phyloP scores from a whole-genome alignment of 306 rosid species.

The Prunus mira region DNA sequence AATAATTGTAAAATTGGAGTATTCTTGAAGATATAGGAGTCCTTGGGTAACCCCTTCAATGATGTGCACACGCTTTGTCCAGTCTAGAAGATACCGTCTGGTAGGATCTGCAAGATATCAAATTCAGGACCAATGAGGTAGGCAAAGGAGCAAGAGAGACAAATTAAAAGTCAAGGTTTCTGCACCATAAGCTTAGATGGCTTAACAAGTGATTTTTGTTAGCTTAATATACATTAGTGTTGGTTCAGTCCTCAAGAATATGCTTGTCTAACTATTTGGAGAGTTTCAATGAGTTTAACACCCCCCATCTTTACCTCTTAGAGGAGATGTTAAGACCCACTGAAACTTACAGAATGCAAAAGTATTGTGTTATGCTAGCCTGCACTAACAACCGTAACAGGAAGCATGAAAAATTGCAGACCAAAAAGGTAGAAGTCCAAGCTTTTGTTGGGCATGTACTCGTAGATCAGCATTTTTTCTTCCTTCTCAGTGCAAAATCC shows the following conservation, averaged over 20 bases:
- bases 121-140: slow-evolving; percentile 15
- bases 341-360: background rate
- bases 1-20: slow-evolving; percentile 65
- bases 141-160: background rate
- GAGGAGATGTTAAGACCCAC: background rate
- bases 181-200: slow-evolving; percentile 4
- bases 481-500: slow-evolving; percentile 38
- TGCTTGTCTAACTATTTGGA: background rate
- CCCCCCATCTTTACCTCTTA: background rate
- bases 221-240: too few species aligned
- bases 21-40: slow-evolving; percentile 72
- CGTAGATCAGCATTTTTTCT: slow-evolving; percentile 41
- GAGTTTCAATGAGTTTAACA: background rate
- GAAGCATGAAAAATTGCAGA: background rate
- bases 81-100: slow-evolving; percentile 35
- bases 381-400: background rate
- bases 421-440: slow-evolving; percentile 42
- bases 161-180: background rate
- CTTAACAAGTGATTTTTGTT: background rate
- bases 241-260: too few species aligned
- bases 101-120: slow-evolving; percentile 40
- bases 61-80: slow-evolving; percentile 48
- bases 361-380: background rate
- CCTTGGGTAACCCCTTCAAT: slow-evolving; percentile 71
- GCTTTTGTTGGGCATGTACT: slow-evolving; percentile 53